Evolutionary conservation across 352 stramenopile species (phyloP).

Genomic region (Globisporangium irregulare): DNA sequence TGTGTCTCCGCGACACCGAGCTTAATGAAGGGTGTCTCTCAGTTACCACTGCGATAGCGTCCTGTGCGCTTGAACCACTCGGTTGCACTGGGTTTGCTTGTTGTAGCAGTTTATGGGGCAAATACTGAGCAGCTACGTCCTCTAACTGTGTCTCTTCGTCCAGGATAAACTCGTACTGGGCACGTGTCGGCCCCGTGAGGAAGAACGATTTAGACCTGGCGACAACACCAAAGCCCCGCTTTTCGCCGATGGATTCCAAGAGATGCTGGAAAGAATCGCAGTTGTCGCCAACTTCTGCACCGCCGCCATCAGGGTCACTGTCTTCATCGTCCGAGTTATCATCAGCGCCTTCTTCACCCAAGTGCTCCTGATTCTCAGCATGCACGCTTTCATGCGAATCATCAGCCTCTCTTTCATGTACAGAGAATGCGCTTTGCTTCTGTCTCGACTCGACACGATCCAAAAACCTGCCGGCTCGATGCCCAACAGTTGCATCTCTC

Average conservation of each 20-base stretch:
- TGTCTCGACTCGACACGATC: not conserved
- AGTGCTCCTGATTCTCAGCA: constrained; percentile 11
- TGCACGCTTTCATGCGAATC: not conserved
- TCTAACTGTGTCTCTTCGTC: constrained; percentile 17
- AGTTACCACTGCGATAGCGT: not conserved
- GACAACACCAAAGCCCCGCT: constrained; percentile 8
- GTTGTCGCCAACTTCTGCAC: constrained; percentile 12
- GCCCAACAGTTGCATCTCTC: not conserved
- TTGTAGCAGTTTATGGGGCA: not conserved
- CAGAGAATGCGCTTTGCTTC: not conserved
- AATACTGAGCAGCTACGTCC: not conserved
- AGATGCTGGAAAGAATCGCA: constrained; percentile 48
- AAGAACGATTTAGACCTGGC: constrained; percentile 17
- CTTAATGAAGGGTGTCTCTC: constrained; percentile 1
- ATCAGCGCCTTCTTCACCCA: constrained; percentile 7
- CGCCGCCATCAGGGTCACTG: not conserved
- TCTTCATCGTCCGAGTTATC: constrained; percentile 5
- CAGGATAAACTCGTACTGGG: constrained; percentile 18
- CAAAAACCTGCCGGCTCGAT: not conserved
- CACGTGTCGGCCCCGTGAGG: constrained; percentile 12
- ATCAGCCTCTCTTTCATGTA: not conserved
- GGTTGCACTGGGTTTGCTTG: not conserved
- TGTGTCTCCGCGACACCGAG: not conserved
- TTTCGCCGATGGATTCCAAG: constrained; percentile 31
- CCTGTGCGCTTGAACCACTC: not conserved